Evolutionary conservation across 1,284 basidiomycete species (phyloP), one percentile per base, ranked within the genome.

Genomic region (Leccinum fuscescens): DNA sequence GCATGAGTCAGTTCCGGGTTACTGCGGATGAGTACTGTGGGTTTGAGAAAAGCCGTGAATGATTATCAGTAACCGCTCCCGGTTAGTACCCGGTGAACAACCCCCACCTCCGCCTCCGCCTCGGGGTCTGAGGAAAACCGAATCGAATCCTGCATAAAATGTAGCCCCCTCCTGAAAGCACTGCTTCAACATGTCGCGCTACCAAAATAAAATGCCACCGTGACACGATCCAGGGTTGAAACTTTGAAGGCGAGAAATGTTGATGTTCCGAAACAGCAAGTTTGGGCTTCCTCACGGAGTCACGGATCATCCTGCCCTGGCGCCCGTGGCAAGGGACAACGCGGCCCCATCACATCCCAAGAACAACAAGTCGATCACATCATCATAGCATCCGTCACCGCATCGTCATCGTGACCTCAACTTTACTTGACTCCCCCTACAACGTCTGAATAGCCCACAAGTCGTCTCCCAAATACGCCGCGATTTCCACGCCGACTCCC

Each of bases 391-490:
- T 1, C 44, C 44, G 44, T 46, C 44, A 46, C 17, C 17, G 7
- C 3, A 24, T 12, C 17, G 39, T n/a, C 39, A 42, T 42, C n/a
- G n/a, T 42, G 37, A 42, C 39, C 39, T 42, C 37, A 20, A 20
- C 9, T 22, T 6, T 14, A 29, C 33, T 31, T 31, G 4, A 46
- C 17, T 20, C 8, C 12, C 17, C 29, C 29, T 53, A 53, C 33
- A 96, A 72, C 66, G 84, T 83, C 74, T 89, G 83, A 57, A 92
- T 66, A 61, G 82, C 83, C 94, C 94, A 97, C 42, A 97, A 75
- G 69, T 96, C 94, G 74, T 98, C 96, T 14, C 96, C 96, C 58
- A 93, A 78, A 77, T 91, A 90, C 57, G 89, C 86, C 29, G 90
- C 79, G 29, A 92, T 90, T 76, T 98, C 96, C 22, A 98, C 93